Conservation (phyloP, 495 filamentous ascomycete species). For the Aspergillus heteromorphus region DNA sequence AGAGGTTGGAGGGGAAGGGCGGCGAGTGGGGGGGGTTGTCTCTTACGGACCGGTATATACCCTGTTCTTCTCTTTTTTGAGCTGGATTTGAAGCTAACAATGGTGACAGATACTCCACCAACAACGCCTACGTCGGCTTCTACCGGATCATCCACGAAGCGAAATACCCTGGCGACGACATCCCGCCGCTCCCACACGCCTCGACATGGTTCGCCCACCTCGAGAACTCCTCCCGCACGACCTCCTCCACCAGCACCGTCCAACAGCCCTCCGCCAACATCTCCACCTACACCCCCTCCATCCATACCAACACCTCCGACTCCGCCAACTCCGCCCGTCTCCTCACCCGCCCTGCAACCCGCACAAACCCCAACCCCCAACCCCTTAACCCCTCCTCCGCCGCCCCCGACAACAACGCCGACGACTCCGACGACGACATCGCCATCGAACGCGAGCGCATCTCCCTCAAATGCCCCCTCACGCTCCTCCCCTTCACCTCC, state of each 20-base stretch:
- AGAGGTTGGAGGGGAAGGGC: slow-evolving; percentile 20
- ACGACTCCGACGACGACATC: slow-evolving; percentile 56
- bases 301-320: slow-evolving; percentile 18
- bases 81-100: too few relatives aligned
- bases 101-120: slow-evolving; percentile 60
- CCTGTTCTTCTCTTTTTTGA: background rate
- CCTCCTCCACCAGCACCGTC: background rate
- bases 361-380: too few relatives aligned
- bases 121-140: slow-evolving; percentile 78
- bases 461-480: slow-evolving; percentile 77
- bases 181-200: slow-evolving; percentile 58
- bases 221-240: slow-evolving; percentile 19
- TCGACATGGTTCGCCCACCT: slow-evolving; percentile 66
- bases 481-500: slow-evolving; percentile 63
- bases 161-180: slow-evolving; percentile 57
- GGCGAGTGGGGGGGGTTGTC: slow-evolving; percentile 31
- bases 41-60: slow-evolving; percentile 33
- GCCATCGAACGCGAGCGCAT: slow-evolving; percentile 63
- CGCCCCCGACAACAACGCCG: background rate
- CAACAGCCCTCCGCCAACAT: slow-evolving; percentile 5
- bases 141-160: slow-evolving; percentile 73
- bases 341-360: too few relatives aligned
- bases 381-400: too few relatives aligned
- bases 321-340: too few relatives aligned
- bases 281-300: slow-evolving; percentile 13